Conservation (phyloP, 345 rosid species). For the Acer yangbiense region DNA sequence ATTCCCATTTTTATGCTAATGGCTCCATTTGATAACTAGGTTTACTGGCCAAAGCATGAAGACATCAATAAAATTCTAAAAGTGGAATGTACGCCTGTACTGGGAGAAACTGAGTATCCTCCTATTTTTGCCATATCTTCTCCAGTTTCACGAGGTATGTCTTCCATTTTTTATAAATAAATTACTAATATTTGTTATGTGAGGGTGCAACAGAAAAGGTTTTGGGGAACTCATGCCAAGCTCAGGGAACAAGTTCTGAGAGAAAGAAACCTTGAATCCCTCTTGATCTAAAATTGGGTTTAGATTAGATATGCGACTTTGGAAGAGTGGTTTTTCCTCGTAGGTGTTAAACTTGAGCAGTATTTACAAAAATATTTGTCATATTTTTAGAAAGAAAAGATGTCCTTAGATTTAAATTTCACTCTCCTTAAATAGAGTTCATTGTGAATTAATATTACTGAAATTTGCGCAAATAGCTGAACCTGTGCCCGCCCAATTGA, state of each 20-base stretch:
- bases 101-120: constrained; percentile 75
- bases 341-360: background rate
- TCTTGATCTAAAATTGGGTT: background rate
- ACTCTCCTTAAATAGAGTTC: background rate
- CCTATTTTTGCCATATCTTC: constrained; percentile 80
- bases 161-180: constrained; percentile 11
- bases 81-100: constrained; percentile 70
- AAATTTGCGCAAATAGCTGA: background rate
- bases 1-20: constrained; percentile 14
- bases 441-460: background rate
- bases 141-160: constrained; percentile 76
- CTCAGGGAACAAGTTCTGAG: background rate
- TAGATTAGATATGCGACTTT: background rate
- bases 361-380: background rate
- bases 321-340: background rate
- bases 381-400: background rate
- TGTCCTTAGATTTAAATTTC: background rate
- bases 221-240: background rate
- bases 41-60: constrained; percentile 88
- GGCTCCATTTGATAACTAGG: constrained; percentile 44
- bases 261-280: background rate
- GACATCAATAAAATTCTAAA: constrained; percentile 78
- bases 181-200: constrained; percentile 1
- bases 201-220: background rate
- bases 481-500: background rate